A percentile compares a stretch with the other conserved stretches of the same genome.
Conservation (phyloP, 148 eudicot genomes). For the Chenopodium berlandieri region DNA sequence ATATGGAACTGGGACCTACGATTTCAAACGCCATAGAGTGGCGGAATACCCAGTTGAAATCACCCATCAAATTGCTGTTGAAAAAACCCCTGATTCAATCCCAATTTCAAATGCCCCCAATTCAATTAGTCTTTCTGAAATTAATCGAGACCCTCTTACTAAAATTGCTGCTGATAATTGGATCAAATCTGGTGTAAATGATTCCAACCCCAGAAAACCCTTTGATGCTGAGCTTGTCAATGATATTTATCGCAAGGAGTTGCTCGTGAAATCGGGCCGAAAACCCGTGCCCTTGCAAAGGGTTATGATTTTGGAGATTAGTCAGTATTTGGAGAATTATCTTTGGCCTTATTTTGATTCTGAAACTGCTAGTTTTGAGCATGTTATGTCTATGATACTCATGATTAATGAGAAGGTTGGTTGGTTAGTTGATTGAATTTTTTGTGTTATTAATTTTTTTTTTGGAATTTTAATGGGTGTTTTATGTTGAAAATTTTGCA, state of each 20-base stretch:
- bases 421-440: background rate
- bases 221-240: conserved; percentile 63
- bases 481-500: conserved; percentile 23
- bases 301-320: conserved; percentile 93
- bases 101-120: conserved; percentile 42
- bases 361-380: conserved; percentile 64
- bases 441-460: background rate
- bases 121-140: conserved; percentile 70
- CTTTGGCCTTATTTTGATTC: conserved; percentile 83
- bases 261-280: conserved; percentile 52
- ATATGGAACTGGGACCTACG: conserved; percentile 79
- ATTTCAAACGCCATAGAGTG: conserved; percentile 92
- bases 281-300: conserved; percentile 83
- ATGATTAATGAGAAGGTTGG: conserved; percentile 97
- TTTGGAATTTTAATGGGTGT: background rate
- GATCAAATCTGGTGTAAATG: conserved; percentile 26
- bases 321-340: conserved; percentile 96
- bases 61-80: conserved; percentile 8
- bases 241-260: conserved; percentile 81
- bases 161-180: conserved; percentile 70
- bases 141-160: conserved; percentile 81
- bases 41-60: conserved; percentile 79
- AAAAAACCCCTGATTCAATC: conserved; percentile 28
- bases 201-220: conserved; percentile 28
- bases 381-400: conserved; percentile 87